These are phyloP conservation scores for Kitagawia praeruptora DNA, from an alignment of 129 eudicot genomes.

Conservation along the genomic window DNA sequence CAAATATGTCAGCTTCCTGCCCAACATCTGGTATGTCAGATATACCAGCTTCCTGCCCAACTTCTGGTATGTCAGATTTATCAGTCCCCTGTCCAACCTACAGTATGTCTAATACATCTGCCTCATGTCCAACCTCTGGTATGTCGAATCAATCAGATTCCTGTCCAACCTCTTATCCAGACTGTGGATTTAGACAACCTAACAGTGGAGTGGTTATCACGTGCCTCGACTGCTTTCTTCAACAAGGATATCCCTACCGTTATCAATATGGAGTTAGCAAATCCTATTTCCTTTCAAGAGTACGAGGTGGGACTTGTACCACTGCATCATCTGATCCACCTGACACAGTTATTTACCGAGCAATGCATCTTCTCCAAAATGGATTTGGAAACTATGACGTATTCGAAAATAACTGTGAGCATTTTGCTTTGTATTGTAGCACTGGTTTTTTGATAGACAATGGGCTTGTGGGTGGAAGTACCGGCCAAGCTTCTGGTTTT, in stretches of 20 bases:
- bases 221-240: conserved; percentile 76
- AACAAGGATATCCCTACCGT: conserved; percentile 50
- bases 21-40: too few species aligned
- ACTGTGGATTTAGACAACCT: conserved; percentile 75
- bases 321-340: conserved; percentile 63
- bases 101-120: too few species aligned
- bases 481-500: conserved; percentile 71
- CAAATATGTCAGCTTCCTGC: too few species aligned
- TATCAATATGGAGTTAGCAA: conserved; percentile 65
- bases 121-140: conserved; percentile 1
- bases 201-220: conserved; percentile 73
- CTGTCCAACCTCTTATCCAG: conserved; percentile 51
- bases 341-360: conserved; percentile 51
- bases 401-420: conserved; percentile 84
- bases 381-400: conserved; percentile 79
- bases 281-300: conserved; percentile 54
- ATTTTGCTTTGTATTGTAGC: conserved; percentile 79
- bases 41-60: too few species aligned
- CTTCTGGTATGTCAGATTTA: too few species aligned
- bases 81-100: too few species aligned
- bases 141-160: conserved; percentile 18
- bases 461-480: conserved; percentile 60
- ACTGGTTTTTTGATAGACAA: conserved; percentile 65
- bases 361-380: conserved; percentile 63
- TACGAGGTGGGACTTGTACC: conserved; percentile 91